A percentile compares a stretch with the other conserved stretches of the same genome.
Evolutionary conservation across 2,329 filamentous ascomycete genomes (phyloP).

Genomic region (Rachicladosporium sp.): DNA sequence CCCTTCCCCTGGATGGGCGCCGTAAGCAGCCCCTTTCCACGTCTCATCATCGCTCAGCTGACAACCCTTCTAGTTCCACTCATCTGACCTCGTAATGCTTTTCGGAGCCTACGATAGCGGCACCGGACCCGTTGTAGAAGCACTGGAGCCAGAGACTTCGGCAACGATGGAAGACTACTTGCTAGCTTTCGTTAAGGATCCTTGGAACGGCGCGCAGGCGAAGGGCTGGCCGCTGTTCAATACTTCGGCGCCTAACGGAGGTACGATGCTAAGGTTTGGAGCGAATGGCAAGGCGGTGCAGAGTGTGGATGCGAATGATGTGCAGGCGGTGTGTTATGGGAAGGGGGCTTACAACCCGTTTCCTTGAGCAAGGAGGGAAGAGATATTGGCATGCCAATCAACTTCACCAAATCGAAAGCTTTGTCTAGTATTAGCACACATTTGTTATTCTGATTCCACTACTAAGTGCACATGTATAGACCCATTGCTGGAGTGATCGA

Average conservation of each 20-base stretch:
- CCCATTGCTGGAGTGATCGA: too few species aligned
- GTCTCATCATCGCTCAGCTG: too few species aligned
- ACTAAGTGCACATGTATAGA: too few species aligned
- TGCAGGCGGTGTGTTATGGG: conserved; percentile 10
- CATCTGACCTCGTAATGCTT: conserved; percentile 23
- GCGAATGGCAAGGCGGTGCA: conserved; percentile 11
- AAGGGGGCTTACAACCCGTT: neutral
- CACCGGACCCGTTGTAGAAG: conserved; percentile 13
- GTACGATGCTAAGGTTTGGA: conserved; percentile 11
- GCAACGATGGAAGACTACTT: conserved; percentile 26
- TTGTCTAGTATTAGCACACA: too few species aligned
- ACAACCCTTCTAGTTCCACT: conserved; percentile 16
- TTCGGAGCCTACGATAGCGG: conserved; percentile 24
- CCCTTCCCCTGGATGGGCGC: conserved; percentile 25
- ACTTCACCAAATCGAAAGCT: too few species aligned
- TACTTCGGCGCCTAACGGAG: conserved; percentile 6
- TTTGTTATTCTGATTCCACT: too few species aligned
- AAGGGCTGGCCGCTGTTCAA: conserved; percentile 23
- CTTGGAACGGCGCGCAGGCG: conserved; percentile 10
- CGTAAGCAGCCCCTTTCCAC: too few species aligned
- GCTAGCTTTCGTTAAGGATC: conserved; percentile 25
- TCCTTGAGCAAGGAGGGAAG: too few species aligned
- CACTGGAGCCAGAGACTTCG: conserved; percentile 20
- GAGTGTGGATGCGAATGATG: conserved; percentile 7
- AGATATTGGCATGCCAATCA: too few species aligned